Evolutionary conservation across 768 basidiomycete species (phyloP).

Genomic region (Podaxis sp.): DNA sequence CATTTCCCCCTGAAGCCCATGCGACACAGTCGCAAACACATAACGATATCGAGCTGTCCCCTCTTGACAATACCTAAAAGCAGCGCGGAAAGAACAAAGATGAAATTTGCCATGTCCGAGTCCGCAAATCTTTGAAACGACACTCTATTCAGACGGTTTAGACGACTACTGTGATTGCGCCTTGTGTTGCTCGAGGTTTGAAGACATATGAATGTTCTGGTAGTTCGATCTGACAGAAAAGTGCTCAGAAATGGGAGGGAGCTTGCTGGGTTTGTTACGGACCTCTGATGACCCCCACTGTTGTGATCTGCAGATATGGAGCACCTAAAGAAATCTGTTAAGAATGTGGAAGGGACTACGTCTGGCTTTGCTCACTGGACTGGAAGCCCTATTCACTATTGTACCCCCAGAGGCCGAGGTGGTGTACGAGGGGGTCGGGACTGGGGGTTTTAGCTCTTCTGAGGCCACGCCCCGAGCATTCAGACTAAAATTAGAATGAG

Average conservation of each 20-base stretch:
- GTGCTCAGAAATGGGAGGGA: background rate
- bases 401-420: background rate
- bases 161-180: background rate
- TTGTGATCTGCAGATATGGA: background rate
- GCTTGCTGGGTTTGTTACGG: background rate
- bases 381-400: background rate
- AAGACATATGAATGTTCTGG: background rate
- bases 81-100: too few relatives aligned
- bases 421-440: background rate
- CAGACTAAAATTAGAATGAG: background rate
- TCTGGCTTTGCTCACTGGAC: background rate
- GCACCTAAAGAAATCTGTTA: background rate
- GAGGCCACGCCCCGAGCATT: constrained; percentile 9
- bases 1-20: too few relatives aligned
- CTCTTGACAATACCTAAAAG: too few relatives aligned
- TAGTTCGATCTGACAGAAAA: background rate
- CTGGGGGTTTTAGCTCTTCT: background rate
- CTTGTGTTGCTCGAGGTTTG: background rate
- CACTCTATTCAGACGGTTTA: too few relatives aligned
- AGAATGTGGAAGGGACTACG: too few relatives aligned
- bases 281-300: background rate
- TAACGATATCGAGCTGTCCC: too few relatives aligned
- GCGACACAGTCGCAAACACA: too few relatives aligned
- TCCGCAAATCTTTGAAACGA: too few relatives aligned
- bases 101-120: too few relatives aligned